A percentile compares a stretch with the other conserved stretches of the same genome.
Conservation (phyloP, 768 basidiomycete genomes). For the Suillus placidus region DNA sequence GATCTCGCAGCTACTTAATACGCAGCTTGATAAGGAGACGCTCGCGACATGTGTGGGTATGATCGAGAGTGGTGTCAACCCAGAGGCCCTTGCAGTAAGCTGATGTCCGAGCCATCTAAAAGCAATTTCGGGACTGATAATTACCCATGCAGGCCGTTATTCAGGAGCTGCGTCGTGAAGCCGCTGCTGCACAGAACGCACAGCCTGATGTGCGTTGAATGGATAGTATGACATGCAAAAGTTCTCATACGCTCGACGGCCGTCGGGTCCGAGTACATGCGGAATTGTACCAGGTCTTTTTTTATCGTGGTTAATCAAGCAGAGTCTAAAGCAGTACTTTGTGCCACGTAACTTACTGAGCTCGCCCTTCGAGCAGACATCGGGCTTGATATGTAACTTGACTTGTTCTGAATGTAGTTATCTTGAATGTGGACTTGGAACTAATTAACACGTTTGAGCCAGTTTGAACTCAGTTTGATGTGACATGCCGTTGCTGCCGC, state of each 20-base stretch:
- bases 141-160: slow-evolving; percentile 65
- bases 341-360: not conserved
- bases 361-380: not conserved
- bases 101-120: not conserved
- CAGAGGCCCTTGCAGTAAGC: slow-evolving; percentile 86
- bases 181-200: slow-evolving; percentile 36
- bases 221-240: not conserved
- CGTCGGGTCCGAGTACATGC: slow-evolving; percentile 7
- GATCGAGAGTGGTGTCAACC: slow-evolving; percentile 92
- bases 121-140: slow-evolving; percentile 4
- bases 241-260: not conserved
- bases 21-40: slow-evolving; percentile 86
- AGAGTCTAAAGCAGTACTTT: not conserved
- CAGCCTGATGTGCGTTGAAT: slow-evolving; percentile 32
- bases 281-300: not conserved
- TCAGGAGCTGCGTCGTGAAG: slow-evolving; percentile 80
- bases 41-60: slow-evolving; percentile 90
- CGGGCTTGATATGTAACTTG: not conserved
- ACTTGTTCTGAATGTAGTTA: not conserved
- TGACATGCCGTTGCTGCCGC: slow-evolving; percentile 12
- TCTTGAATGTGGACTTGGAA: not conserved
- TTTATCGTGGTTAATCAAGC: not conserved
- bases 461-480: slow-evolving; percentile 14
- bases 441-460: not conserved
- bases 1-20: slow-evolving; percentile 86